Conservation (phyloP, 2,329 filamentous ascomycete genomes). For the Colletotrichum echinochloae region DNA sequence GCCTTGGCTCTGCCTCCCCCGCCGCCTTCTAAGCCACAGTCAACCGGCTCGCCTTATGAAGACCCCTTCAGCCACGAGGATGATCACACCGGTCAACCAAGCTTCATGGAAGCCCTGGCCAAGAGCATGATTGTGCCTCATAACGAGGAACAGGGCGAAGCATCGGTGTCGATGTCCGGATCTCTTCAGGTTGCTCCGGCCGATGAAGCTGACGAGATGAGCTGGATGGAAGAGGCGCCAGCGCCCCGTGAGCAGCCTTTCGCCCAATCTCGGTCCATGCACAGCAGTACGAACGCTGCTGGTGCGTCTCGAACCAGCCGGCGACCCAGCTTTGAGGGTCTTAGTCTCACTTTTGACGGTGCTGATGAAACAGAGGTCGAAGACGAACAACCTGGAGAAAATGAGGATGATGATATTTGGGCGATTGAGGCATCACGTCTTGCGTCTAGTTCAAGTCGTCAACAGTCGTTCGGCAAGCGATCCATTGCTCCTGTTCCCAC, state of each 20-base stretch:
- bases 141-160: neutral
- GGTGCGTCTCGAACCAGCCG: constrained; percentile 25
- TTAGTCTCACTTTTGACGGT: constrained; percentile 13
- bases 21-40: constrained; percentile 24
- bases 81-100: constrained; percentile 46
- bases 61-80: constrained; percentile 48
- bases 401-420: constrained; percentile 65
- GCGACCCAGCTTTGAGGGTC: constrained; percentile 16
- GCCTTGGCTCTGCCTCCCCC: constrained; percentile 10
- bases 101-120: constrained; percentile 50
- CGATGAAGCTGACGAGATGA: constrained; percentile 55
- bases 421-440: constrained; percentile 66
- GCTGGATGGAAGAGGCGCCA: constrained; percentile 53
- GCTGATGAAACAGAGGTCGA: constrained; percentile 31
- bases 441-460: constrained; percentile 39
- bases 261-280: constrained; percentile 17
- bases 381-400: constrained; percentile 33
- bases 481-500: constrained; percentile 37
- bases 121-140: constrained; percentile 43
- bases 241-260: constrained; percentile 38
- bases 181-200: constrained; percentile 28
- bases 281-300: constrained; percentile 30
- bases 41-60: constrained; percentile 42
- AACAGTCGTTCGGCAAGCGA: constrained; percentile 48
- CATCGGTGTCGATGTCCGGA: constrained; percentile 25